A percentile compares a stretch with the other conserved stretches of the same genome.
Conservation (phyloP, 1,139 yeast genomes). For the Saccharomyces hybrid region DNA sequence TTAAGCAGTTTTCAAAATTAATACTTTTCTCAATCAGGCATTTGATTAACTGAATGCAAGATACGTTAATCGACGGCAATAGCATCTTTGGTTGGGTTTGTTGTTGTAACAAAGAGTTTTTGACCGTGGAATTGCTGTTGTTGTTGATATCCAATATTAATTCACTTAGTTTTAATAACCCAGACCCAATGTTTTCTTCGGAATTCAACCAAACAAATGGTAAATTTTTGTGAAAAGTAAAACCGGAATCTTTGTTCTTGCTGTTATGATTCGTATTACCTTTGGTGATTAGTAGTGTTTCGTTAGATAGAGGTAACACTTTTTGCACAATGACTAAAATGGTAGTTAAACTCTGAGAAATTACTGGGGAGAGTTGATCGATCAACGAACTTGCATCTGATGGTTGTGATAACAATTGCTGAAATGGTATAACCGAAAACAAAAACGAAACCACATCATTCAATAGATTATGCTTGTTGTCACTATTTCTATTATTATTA, state of each 20-base stretch:
- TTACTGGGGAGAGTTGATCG: conserved; percentile 48
- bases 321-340: conserved; percentile 15
- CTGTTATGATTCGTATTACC: neutral
- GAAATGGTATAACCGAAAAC: conserved; percentile 55
- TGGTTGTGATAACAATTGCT: conserved; percentile 35
- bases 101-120: neutral
- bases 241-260: neutral
- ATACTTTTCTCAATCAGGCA: neutral
- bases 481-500: conserved; percentile 7
- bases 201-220: conserved; percentile 57
- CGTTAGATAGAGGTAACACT: neutral
- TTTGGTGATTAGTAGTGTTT: conserved; percentile 23
- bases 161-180: conserved; percentile 40
- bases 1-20: neutral
- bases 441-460: conserved; percentile 46
- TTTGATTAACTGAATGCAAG: neutral
- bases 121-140: neutral
- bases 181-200: conserved; percentile 46
- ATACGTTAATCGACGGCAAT: neutral
- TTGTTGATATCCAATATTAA: neutral
- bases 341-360: conserved; percentile 44
- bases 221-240: conserved; percentile 32
- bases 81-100: neutral
- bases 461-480: conserved; percentile 37
- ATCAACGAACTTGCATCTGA: conserved; percentile 25